These are phyloP conservation scores for Metschnikowia drakensbergensis DNA, from an alignment of 805 yeast species.

Conservation along the genomic window DNA sequence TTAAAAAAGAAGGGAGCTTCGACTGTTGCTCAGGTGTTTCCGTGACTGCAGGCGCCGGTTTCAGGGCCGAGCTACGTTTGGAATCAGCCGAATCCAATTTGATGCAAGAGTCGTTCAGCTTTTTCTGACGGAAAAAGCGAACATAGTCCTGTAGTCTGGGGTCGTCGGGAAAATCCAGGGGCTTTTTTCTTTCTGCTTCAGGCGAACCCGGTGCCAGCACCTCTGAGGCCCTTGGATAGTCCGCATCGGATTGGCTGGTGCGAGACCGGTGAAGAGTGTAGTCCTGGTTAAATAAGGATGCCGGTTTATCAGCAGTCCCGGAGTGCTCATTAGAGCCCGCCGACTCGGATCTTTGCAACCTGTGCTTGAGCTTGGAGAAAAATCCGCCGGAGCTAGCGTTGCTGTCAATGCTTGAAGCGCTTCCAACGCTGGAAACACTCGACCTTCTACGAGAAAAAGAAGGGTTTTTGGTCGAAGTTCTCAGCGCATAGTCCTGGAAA, in stretches of 20 bases:
- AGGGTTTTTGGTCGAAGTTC: not conserved
- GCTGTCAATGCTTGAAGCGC: conserved; percentile 15
- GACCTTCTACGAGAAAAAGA: conserved; percentile 16
- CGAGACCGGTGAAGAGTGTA: conserved; percentile 1
- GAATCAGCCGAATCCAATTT: not conserved
- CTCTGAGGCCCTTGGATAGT: conserved; percentile 7
- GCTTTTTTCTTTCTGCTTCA: not conserved
- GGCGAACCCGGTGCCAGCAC: not conserved
- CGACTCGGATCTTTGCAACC: conserved; percentile 20
- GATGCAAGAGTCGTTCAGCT: conserved; percentile 7
- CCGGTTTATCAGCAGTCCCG: not conserved
- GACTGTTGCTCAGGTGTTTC: conserved; percentile 4
- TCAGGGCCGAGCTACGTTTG: not conserved
- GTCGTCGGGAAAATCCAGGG: conserved; percentile 16
- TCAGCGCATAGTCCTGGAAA: conserved; percentile 1
- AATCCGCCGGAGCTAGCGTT: conserved; percentile 22
- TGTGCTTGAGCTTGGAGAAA: conserved; percentile 36
- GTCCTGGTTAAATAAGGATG: not conserved
- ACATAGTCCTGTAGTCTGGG: conserved; percentile 37
- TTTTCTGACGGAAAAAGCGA: conserved; percentile 29
- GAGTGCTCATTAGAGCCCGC: not conserved
- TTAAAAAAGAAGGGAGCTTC: conserved; percentile 28
- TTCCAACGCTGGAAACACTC: conserved; percentile 18
- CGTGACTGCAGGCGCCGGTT: not conserved
- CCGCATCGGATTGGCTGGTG: not conserved